Percentiles rank a stretch among this genome's conserved stretches.
Conservation (phyloP, 1,284 basidiomycete species). For the Ganoderma sinense region DNA sequence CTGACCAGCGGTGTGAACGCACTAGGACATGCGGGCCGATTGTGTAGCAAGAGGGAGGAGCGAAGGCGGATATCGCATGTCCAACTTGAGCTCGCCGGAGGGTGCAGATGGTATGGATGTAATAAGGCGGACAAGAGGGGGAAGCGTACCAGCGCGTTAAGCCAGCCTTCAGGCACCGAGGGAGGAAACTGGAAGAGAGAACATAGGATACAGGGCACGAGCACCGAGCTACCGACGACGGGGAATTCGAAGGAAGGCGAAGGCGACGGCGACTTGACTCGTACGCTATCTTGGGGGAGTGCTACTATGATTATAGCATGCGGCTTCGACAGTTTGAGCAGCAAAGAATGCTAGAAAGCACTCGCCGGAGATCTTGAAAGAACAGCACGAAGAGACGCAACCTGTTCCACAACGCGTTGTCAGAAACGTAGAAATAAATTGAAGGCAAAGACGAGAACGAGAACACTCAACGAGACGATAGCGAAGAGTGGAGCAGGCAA, state of each 20-base stretch:
- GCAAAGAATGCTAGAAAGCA: neutral
- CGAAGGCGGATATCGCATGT: neutral
- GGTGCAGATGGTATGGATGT: neutral
- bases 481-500: neutral
- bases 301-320: neutral
- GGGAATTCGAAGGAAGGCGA: conserved; percentile 5
- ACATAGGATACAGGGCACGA: neutral
- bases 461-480: neutral
- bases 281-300: neutral
- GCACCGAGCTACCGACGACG: neutral
- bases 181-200: neutral
- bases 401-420: neutral
- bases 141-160: neutral
- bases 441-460: neutral
- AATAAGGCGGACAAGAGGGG: neutral
- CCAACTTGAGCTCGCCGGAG: neutral
- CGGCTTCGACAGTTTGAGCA: neutral
- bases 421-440: neutral
- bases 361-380: neutral
- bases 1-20: neutral
- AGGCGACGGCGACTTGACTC: conserved; percentile 4
- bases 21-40: neutral
- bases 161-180: conserved; percentile 1
- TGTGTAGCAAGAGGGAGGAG: neutral
- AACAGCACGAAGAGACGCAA: neutral